These are phyloP conservation scores for Pachysandra terminalis DNA, from an alignment of 164 flowering plant genomes.

Conservation along the genomic window DNA sequence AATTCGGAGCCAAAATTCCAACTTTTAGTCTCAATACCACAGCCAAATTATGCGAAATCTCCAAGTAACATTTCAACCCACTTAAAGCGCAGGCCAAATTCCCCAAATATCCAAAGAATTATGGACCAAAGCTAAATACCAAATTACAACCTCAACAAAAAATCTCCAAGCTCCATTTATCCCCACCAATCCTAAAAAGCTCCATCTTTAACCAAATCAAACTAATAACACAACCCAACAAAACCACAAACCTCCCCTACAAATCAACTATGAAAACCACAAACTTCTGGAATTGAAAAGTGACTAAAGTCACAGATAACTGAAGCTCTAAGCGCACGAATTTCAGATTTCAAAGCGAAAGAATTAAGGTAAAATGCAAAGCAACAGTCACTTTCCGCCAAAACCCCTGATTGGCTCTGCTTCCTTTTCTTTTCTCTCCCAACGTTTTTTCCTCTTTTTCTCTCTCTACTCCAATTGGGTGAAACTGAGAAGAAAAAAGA, in stretches of 20 bases:
- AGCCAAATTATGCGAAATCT: no score
- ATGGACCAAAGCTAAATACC: no score
- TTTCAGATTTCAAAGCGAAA: neutral
- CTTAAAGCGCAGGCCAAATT: no score
- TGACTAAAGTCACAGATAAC: neutral
- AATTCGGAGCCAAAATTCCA: neutral
- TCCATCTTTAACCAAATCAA: no score
- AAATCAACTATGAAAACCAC: neutral
- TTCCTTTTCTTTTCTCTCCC: conserved; percentile 9
- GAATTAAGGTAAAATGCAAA: conserved; percentile 4
- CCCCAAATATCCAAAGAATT: no score
- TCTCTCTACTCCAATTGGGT: neutral
- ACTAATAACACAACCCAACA: neutral
- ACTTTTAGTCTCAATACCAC: no score
- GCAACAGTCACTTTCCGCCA: conserved; percentile 24
- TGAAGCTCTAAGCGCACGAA: conserved; percentile 1
- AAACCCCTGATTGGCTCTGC: conserved; percentile 25
- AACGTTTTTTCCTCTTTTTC: conserved; percentile 4
- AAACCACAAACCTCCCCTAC: neutral
- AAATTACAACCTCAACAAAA: no score
- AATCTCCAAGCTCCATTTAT: no score
- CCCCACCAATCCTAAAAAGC: no score
- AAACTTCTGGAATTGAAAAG: neutral
- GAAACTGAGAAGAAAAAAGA: conserved; percentile 8
- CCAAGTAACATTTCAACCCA: no score